phyloP scores from a whole-genome alignment of 1,139 yeast genomes.

The Taphrina wiesneri region DNA sequence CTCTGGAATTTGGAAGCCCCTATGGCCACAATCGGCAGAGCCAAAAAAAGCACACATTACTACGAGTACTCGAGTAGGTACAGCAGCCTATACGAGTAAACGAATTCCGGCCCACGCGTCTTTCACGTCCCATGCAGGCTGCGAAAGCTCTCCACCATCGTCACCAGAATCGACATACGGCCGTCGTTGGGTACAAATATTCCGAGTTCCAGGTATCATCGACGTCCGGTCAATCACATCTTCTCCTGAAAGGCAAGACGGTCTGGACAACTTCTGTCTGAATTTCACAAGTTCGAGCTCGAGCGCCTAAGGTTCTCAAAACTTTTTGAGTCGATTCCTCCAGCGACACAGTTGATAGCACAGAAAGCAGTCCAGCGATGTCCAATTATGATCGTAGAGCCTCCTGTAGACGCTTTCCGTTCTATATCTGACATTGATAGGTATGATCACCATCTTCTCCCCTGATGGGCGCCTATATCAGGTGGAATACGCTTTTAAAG shows the following conservation, averaged over 20 bases:
- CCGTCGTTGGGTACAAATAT: too few species aligned
- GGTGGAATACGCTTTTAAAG: slow-evolving; percentile 92
- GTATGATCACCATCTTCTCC: slow-evolving; percentile 96
- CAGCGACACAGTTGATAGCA: not conserved
- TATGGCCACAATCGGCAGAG: not conserved
- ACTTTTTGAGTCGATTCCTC: too few species aligned
- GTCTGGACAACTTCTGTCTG: too few species aligned
- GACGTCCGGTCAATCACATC: not conserved
- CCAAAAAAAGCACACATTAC: too few species aligned
- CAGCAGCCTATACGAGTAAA: not conserved
- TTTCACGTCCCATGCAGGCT: not conserved
- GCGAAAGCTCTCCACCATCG: not conserved
- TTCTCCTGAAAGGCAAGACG: too few species aligned
- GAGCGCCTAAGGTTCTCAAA: too few species aligned
- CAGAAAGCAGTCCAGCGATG: not conserved
- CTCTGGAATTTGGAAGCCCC: not conserved
- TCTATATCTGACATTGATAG: slow-evolving; percentile 41
- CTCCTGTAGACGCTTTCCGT: not conserved
- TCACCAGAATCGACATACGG: too few species aligned
- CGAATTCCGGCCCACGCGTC: not conserved
- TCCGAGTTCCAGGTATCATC: too few species aligned
- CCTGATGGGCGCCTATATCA: slow-evolving; percentile 98
- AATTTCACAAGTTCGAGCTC: too few species aligned
- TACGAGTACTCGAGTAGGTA: too few species aligned
- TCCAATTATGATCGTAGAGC: slow-evolving; percentile 20